phyloP scores from a whole-genome alignment of 192 early-diverging fungal genomes.

The Mortierella antarctica region DNA sequence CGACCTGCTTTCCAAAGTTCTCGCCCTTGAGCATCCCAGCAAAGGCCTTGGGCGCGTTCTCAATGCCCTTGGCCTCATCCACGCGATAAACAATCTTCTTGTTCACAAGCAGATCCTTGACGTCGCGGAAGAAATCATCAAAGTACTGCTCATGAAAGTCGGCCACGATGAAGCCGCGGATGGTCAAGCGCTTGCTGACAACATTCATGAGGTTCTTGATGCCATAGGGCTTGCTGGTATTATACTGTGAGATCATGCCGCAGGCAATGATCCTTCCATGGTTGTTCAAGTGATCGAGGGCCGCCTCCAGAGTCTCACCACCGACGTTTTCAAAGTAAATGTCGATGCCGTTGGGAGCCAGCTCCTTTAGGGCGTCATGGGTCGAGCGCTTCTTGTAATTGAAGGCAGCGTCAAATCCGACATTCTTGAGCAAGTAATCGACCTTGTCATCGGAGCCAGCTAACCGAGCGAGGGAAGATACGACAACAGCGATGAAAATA shows the following conservation, averaged over 20 bases:
- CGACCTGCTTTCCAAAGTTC: conserved; percentile 76
- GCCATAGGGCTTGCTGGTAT: conserved; percentile 62
- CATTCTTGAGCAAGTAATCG: conserved; percentile 64
- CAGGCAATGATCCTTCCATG: conserved; percentile 76
- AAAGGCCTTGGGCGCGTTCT: conserved; percentile 63
- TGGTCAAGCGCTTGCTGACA: conserved; percentile 63
- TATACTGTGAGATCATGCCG: conserved; percentile 84
- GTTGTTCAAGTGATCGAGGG: conserved; percentile 68
- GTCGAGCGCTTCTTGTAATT: conserved; percentile 82
- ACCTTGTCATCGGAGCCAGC: conserved; percentile 84
- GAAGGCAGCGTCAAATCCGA: conserved; percentile 81
- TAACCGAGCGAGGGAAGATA: conserved; percentile 5
- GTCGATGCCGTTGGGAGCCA: conserved; percentile 84
- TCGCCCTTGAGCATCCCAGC: conserved; percentile 68
- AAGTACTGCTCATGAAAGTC: conserved; percentile 49
- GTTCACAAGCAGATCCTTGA: conserved; percentile 23
- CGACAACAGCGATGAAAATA: not conserved
- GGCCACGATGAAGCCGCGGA: conserved; percentile 71
- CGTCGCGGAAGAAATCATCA: conserved; percentile 32
- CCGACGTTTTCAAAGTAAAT: conserved; percentile 90
- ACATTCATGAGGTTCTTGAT: conserved; percentile 69
- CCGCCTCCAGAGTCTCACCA: conserved; percentile 82
- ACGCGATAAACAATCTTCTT: conserved; percentile 39
- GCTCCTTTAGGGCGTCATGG: conserved; percentile 63
- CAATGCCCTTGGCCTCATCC: conserved; percentile 34